These are phyloP conservation scores for Adansonia digitata DNA, from an alignment of 345 rosid genomes.

Conservation along the genomic window DNA sequence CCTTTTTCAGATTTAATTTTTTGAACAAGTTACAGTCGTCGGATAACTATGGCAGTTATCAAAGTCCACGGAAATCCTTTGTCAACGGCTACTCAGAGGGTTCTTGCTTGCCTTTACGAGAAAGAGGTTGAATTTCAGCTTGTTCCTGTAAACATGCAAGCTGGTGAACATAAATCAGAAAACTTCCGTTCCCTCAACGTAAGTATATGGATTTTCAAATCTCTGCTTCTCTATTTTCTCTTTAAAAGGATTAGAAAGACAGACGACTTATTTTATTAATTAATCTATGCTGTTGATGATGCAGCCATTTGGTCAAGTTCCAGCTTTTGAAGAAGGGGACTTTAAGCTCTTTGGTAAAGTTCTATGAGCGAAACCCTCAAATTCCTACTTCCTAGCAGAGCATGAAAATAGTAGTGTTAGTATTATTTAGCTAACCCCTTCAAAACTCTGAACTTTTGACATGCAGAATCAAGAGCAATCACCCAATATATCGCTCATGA, in stretches of 20 bases:
- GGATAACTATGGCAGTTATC: constrained; percentile 32
- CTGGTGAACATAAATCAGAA: constrained; percentile 60
- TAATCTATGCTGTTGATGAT: background rate
- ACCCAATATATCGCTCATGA: constrained; percentile 49
- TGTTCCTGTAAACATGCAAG: constrained; percentile 36
- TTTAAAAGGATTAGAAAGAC: background rate
- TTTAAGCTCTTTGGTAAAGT: constrained; percentile 60
- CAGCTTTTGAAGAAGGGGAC: constrained; percentile 66
- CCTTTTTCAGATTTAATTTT: background rate
- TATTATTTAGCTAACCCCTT: background rate
- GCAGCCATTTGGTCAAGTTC: constrained; percentile 88
- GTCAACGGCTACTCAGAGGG: constrained; percentile 53
- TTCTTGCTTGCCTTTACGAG: constrained; percentile 50
- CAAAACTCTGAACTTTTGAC: background rate
- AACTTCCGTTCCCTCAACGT: constrained; percentile 57
- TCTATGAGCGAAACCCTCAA: background rate
- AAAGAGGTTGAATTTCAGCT: constrained; percentile 53
- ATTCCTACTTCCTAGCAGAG: background rate
- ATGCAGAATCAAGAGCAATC: constrained; percentile 79
- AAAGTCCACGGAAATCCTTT: constrained; percentile 38
- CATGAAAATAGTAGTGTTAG: background rate
- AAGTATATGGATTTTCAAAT: constrained; percentile 7
- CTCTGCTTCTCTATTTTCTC: background rate
- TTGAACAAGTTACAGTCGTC: background rate
- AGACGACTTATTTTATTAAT: background rate